Evolutionary conservation across 2,329 filamentous ascomycete genomes (phyloP), one percentile per base, ranked within the genome.

Genomic region (Cytospora schulzeri): DNA sequence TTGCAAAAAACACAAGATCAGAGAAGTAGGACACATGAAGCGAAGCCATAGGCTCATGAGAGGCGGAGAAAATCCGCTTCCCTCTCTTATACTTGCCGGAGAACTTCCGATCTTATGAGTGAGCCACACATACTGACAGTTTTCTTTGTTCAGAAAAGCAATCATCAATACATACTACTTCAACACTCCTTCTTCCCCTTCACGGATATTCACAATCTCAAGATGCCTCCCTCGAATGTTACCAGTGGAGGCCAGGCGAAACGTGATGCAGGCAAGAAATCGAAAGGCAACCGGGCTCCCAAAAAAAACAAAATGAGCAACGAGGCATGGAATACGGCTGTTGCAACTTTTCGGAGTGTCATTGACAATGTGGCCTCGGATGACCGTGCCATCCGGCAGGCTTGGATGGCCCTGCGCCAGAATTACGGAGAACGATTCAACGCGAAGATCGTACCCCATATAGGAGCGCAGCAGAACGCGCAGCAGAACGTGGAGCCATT

Each of bases 231-330:
- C n/a, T 8, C 38, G 12, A 8, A 41, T 19, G 17, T 41, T 41
- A 17, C 38, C 38, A 41, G 38, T n/a, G 38, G 38, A 15, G 19
- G 38, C 38, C 38, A 41, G 38, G 38, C 38, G n/a, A 15, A n/a
- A 24, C 45, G 17, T 14, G 24, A 48, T 12, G 22, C 60, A 48
- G 60, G 52, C 52, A 22, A 62, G 28, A 38, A 17, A 14, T 54
- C 50, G 29, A 29, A 45, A 45, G 50, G 53, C 26, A 35, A 62
- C 26, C 52, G 52, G 22, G 28, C 22, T 12, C 41, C 51, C 2
- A 61, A 61, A n/a, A 55, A 61, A 38, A 51, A 38, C 11, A 62
- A 51, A n/a, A 56, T 62, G 38, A 62, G 52, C 22, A 52, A 62
- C n/a, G 52, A 62, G n/a, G 60, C 48, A 29, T 62, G 60, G 60